These are phyloP conservation scores for Camelina hispida DNA, from an alignment of 345 rosid species.

Conservation along the genomic window DNA sequence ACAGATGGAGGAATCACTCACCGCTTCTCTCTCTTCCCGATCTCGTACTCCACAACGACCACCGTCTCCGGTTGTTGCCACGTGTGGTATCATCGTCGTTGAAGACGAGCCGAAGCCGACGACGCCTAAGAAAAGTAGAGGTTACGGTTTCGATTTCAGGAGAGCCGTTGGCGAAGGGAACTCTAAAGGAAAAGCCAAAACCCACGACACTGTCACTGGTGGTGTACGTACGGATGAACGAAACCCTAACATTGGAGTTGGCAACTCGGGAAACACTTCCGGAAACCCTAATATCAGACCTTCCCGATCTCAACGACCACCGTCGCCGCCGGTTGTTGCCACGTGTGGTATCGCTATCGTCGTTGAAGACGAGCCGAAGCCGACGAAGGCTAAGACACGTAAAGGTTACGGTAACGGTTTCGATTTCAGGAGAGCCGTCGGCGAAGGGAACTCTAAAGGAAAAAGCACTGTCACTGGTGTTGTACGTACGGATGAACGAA, in stretches of 20 bases:
- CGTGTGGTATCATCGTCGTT: conserved; percentile 25
- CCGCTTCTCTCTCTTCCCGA: conserved; percentile 48
- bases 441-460: conserved; percentile 48
- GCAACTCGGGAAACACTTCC: no score
- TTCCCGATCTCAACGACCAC: conserved; percentile 17
- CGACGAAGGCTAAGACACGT: conserved; percentile 41
- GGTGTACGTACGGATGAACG: conserved; percentile 13
- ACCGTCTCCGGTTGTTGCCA: conserved; percentile 16
- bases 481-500: conserved; percentile 21
- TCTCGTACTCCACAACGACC: conserved; percentile 17
- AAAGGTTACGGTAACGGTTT: conserved; percentile 44
- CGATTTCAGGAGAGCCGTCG: conserved; percentile 47
- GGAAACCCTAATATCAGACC: no score
- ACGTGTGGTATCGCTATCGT: conserved; percentile 27
- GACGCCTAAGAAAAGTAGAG: conserved; percentile 45
- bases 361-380: conserved; percentile 39
- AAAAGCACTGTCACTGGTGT: conserved; percentile 17
- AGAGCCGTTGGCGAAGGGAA: conserved; percentile 54
- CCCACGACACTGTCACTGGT: background rate
- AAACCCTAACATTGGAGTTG: background rate
- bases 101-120: conserved; percentile 40
- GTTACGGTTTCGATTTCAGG: conserved; percentile 42
- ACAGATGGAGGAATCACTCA: conserved; percentile 57
- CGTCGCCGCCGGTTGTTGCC: conserved; percentile 20
- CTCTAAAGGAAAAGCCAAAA: conserved; percentile 33